These are phyloP conservation scores for Candida takata DNA, from an alignment of 805 yeast species.

Conservation along the genomic window DNA sequence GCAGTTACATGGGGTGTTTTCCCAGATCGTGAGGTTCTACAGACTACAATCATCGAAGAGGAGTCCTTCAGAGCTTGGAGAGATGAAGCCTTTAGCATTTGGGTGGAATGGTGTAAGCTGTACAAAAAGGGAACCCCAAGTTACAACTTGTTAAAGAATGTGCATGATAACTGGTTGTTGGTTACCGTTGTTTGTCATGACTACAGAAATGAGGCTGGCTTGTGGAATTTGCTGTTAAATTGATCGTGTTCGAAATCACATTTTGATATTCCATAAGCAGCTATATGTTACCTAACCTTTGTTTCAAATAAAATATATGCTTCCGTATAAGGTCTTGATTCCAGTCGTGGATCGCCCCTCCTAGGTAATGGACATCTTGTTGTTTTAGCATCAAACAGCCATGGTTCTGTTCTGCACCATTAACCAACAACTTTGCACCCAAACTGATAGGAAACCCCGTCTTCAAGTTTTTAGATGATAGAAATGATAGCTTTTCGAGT, in stretches of 20 bases:
- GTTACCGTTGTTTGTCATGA: constrained; percentile 89
- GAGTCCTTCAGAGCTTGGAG: constrained; percentile 93
- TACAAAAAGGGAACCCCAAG: constrained; percentile 50
- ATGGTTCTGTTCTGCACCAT: constrained; percentile 39
- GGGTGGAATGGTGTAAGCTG: constrained; percentile 87
- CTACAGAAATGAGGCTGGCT: constrained; percentile 59
- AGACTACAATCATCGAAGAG: constrained; percentile 93
- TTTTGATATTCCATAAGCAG: not conserved
- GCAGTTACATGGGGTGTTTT: constrained; percentile 99
- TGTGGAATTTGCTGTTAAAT: constrained; percentile 59
- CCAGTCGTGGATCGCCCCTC: constrained; percentile 34
- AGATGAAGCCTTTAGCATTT: constrained; percentile 87
- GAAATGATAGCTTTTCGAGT: constrained; percentile 42
- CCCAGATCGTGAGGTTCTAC: constrained; percentile 91
- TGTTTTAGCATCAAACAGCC: constrained; percentile 36
- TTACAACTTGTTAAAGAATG: constrained; percentile 51
- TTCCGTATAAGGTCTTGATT: constrained; percentile 28
- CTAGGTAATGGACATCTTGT: constrained; percentile 26
- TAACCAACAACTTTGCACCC: constrained; percentile 53
- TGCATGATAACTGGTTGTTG: constrained; percentile 59
- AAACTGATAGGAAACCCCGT: constrained; percentile 34
- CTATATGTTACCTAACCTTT: no score
- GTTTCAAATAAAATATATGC: constrained; percentile 22
- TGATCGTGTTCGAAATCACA: constrained; percentile 3
- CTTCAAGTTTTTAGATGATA: constrained; percentile 23